Conservation (phyloP, 1,139 yeast species). For the Eremothecium sinecaudum region DNA sequence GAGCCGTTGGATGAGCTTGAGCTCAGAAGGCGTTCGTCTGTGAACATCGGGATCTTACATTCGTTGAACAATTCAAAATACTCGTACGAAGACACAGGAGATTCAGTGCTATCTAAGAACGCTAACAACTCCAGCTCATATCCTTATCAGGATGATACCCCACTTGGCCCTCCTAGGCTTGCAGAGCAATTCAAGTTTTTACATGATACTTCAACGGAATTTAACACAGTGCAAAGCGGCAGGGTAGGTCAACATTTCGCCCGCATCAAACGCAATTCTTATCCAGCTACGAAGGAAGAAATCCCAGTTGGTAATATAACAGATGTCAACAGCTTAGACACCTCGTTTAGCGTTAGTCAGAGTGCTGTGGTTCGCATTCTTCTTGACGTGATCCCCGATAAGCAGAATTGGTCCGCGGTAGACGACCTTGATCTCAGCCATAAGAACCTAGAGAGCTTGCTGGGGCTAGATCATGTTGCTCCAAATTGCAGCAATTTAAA, state of each 20-base stretch:
- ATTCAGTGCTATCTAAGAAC: slow-evolving; percentile 1
- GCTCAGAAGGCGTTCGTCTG: slow-evolving; percentile 1
- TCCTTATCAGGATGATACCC: slow-evolving; percentile 17
- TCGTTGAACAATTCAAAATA: neutral
- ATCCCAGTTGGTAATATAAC: slow-evolving; percentile 16
- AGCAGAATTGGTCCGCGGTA: slow-evolving; percentile 15
- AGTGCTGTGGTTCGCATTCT: slow-evolving; percentile 19
- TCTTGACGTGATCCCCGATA: slow-evolving; percentile 16
- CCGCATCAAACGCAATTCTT: neutral
- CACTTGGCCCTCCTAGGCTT: slow-evolving; percentile 22
- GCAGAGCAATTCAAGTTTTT: slow-evolving; percentile 13
- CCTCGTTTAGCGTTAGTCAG: slow-evolving; percentile 20
- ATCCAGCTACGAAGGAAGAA: neutral
- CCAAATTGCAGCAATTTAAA: slow-evolving; percentile 20
- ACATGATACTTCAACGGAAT: neutral
- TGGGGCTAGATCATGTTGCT: slow-evolving; percentile 19
- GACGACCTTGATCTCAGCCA: slow-evolving; percentile 13
- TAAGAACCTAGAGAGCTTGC: slow-evolving; percentile 13
- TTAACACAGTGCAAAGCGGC: neutral
- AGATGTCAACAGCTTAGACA: slow-evolving; percentile 15
- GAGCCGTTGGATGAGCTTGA: slow-evolving; percentile 10
- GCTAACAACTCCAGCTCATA: slow-evolving; percentile 1
- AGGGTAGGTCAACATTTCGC: slow-evolving; percentile 7
- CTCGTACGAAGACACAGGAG: slow-evolving; percentile 4
- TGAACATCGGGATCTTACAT: slow-evolving; percentile 2